phyloP scores from a whole-genome alignment of 805 yeast genomes.

The Saccharomycopsis fermentans region DNA sequence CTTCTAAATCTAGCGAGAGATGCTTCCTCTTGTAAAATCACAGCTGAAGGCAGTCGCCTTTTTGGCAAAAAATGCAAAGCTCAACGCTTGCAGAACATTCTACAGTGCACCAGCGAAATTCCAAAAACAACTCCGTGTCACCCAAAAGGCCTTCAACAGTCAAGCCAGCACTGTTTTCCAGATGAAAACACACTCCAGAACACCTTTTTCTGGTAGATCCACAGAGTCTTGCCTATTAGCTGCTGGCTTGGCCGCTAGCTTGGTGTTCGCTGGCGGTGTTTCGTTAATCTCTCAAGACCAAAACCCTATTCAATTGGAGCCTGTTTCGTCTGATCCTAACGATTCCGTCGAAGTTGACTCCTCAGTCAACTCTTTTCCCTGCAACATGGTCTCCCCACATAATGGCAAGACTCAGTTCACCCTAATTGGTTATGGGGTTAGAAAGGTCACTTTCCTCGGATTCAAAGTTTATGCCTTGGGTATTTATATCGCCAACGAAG shows the following conservation, averaged over 20 bases:
- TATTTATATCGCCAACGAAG: slow-evolving; percentile 60
- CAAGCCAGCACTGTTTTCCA: background rate
- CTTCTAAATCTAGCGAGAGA: background rate
- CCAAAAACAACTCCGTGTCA: background rate
- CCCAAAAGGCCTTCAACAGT: too few species aligned
- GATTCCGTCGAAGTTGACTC: slow-evolving; percentile 37
- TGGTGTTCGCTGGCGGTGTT: background rate
- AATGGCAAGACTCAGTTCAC: slow-evolving; percentile 31
- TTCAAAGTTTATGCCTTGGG: slow-evolving; percentile 87
- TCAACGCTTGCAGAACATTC: background rate
- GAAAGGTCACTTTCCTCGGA: slow-evolving; percentile 72
- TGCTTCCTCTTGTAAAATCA: background rate
- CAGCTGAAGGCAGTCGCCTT: background rate
- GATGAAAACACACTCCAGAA: too few species aligned
- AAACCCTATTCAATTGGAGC: background rate
- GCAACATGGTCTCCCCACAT: slow-evolving; percentile 16
- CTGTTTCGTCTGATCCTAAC: background rate
- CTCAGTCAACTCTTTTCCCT: slow-evolving; percentile 41
- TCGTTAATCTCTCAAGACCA: background rate
- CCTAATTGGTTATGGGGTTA: slow-evolving; percentile 68
- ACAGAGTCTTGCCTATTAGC: background rate
- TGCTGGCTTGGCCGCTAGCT: background rate
- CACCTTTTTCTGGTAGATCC: background rate
- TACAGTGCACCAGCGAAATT: background rate
- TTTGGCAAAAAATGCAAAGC: background rate